Evolutionary conservation across 192 early-diverging fungal species (phyloP).

Genomic region (Podila horticola): DNA sequence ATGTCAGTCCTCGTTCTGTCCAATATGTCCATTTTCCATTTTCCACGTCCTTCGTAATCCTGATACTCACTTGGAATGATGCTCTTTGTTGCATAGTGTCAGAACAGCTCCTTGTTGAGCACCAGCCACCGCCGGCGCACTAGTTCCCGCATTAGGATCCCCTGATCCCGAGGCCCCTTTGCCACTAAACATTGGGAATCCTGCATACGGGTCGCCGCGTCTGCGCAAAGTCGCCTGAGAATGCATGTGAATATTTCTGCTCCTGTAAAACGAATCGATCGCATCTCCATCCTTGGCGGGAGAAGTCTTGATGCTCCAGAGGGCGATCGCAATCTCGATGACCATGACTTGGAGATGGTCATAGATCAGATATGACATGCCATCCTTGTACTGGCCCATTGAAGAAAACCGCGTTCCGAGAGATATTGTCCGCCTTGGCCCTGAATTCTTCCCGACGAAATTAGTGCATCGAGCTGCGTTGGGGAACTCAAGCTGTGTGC

Average conservation of each 20-base stretch:
- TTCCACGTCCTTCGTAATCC: no score
- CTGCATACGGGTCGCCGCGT: conserved; percentile 11
- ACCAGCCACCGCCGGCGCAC: not conserved
- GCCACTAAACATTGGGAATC: conserved; percentile 32
- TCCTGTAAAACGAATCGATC: conserved; percentile 15
- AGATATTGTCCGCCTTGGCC: conserved; percentile 43
- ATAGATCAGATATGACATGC: conserved; percentile 51
- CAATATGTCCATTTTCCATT: no score
- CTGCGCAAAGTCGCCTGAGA: conserved; percentile 15
- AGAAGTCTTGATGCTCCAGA: conserved; percentile 42
- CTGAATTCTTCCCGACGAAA: conserved; percentile 41
- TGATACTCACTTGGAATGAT: conserved; percentile 53
- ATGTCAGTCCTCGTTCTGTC: no score
- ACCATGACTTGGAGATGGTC: conserved; percentile 57
- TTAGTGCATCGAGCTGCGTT: conserved; percentile 46
- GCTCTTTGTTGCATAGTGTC: conserved; percentile 49
- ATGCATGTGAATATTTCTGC: conserved; percentile 31
- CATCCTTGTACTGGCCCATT: conserved; percentile 48
- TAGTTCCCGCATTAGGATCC: not conserved
- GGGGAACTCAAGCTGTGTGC: conserved; percentile 47
- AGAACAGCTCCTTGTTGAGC: conserved; percentile 34
- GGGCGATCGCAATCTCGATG: conserved; percentile 42
- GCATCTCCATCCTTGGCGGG: conserved; percentile 17
- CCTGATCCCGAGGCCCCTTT: not conserved
- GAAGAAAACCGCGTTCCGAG: conserved; percentile 49